A percentile compares a stretch with the other conserved stretches of the same genome.
phyloP scores from a whole-genome alignment of 2,329 filamentous ascomycete genomes.

The Calonectria pseudoturangicola region DNA sequence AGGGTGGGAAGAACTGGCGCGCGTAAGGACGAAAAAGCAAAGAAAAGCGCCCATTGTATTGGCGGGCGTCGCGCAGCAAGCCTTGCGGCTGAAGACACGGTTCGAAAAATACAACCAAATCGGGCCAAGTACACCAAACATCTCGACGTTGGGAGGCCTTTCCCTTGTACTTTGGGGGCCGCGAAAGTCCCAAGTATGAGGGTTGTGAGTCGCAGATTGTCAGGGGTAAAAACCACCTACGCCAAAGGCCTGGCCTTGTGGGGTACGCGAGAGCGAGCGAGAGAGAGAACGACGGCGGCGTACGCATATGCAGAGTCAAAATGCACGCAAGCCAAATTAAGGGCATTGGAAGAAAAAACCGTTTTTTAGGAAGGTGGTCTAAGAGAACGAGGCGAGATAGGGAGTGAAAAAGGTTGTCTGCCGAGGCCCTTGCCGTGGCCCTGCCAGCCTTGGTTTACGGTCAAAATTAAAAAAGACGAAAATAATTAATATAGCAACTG shows the following conservation, averaged over 20 bases:
- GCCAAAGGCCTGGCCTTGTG: no score
- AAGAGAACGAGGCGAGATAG: no score
- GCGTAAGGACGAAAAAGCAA: constrained; percentile 21
- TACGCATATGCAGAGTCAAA: constrained; percentile 25
- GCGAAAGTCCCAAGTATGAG: constrained; percentile 34
- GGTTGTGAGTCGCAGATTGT: background rate
- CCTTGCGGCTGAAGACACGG: constrained; percentile 40
- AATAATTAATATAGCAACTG: background rate
- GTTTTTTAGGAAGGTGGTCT: background rate
- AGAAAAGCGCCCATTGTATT: constrained; percentile 23
- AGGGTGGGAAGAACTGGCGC: constrained; percentile 32
- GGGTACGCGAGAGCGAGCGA: no score
- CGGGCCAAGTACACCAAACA: constrained; percentile 34
- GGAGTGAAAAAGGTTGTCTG: background rate
- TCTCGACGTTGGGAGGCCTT: background rate
- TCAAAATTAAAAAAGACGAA: background rate
- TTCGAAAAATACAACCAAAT: constrained; percentile 51
- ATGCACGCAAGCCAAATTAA: constrained; percentile 31
- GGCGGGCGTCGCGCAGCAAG: constrained; percentile 16
- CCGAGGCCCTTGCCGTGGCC: background rate
- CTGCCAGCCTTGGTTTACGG: background rate
- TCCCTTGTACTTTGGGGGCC: constrained; percentile 20
- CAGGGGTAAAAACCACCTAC: background rate
- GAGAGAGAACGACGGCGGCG: background rate
- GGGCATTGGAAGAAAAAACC: background rate